phyloP scores from a whole-genome alignment of 2,329 filamentous ascomycete genomes.

The Botrytis pseudocinerea region DNA sequence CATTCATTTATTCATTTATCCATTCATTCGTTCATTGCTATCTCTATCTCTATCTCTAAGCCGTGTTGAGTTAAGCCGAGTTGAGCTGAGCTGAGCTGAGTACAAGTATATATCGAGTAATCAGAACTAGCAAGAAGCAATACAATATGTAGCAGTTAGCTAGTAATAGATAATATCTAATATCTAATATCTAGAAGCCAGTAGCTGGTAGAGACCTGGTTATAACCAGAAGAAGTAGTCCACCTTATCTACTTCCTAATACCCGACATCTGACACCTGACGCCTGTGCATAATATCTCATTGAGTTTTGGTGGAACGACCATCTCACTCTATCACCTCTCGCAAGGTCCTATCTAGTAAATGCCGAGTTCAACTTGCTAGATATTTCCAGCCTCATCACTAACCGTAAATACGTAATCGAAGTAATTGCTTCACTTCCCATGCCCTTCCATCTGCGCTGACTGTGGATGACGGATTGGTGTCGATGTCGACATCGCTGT shows the following conservation, averaged over 20 bases:
- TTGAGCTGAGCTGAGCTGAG: neutral
- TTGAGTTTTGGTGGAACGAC: neutral
- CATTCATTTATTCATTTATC: neutral
- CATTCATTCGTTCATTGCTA: neutral
- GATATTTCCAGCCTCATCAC: neutral
- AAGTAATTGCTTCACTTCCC: neutral
- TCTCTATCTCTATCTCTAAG: neutral
- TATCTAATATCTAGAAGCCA: neutral
- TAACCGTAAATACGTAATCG: neutral
- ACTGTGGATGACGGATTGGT: neutral
- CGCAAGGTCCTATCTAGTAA: neutral
- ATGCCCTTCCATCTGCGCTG: neutral
- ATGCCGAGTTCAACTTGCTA: neutral
- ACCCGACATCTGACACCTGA: neutral
- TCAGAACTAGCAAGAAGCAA: neutral
- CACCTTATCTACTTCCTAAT: neutral
- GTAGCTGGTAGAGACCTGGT: neutral
- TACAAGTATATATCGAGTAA: neutral
- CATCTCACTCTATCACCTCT: neutral
- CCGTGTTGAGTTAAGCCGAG: neutral
- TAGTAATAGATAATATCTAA: neutral
- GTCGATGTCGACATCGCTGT: neutral
- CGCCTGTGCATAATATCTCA: neutral
- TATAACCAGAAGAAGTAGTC: neutral
- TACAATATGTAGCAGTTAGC: neutral